Conservation (phyloP, 108 stramenopile species). For the Nitzschia putrida region DNA sequence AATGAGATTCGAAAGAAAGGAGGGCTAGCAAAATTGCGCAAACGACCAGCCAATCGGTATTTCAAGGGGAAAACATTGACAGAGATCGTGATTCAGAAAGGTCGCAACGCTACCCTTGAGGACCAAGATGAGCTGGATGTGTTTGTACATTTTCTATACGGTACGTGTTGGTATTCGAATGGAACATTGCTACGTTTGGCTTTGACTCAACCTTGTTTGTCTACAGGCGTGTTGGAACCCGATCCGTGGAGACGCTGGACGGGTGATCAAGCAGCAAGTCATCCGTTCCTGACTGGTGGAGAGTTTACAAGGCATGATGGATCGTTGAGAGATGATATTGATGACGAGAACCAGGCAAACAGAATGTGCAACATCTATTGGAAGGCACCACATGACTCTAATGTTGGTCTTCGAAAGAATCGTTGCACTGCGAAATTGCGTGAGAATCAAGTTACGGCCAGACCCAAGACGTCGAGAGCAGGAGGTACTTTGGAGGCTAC, state of each 20-base stretch:
- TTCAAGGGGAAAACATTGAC: conserved; percentile 68
- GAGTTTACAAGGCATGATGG: not conserved
- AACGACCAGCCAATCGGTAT: conserved; percentile 79
- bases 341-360: conserved; percentile 46
- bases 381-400: conserved; percentile 80
- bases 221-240: conserved; percentile 68
- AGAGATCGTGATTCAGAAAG: conserved; percentile 80
- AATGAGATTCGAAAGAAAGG: conserved; percentile 73
- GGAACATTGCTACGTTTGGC: not conserved
- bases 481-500: not conserved
- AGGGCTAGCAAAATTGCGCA: conserved; percentile 68
- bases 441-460: conserved; percentile 47
- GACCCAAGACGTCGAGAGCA: conserved; percentile 31
- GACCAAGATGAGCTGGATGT: conserved; percentile 58
- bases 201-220: not conserved
- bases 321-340: not conserved
- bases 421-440: conserved; percentile 56
- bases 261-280: conserved; percentile 68
- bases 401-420: conserved; percentile 68
- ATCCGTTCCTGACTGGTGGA: conserved; percentile 74
- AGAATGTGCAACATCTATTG: conserved; percentile 62
- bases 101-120: conserved; percentile 44
- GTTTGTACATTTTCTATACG: conserved; percentile 79
- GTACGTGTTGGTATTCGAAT: conserved; percentile 12
- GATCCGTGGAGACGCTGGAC: conserved; percentile 88